Percentiles rank a stretch among this genome's conserved stretches.
Evolutionary conservation across 495 filamentous ascomycete species (phyloP).

Genomic region (Ascobolus immersus): DNA sequence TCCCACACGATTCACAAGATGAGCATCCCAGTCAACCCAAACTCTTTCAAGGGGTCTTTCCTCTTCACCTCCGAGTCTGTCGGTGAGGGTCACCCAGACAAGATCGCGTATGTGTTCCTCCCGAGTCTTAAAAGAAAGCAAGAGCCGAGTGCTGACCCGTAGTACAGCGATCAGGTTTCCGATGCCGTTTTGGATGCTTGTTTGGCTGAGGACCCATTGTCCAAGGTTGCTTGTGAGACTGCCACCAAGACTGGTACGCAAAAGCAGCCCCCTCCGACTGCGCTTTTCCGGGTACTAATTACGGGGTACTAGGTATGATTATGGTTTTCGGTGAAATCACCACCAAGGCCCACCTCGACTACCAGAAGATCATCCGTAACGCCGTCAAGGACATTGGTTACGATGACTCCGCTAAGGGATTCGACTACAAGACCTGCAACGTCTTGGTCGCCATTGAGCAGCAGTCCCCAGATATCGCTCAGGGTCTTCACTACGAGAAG

Average conservation of each 20-base stretch:
- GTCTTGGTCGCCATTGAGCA: conserved; percentile 96
- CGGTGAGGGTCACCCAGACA: conserved; percentile 92
- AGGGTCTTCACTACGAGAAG: conserved; percentile 90
- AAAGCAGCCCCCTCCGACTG: no score
- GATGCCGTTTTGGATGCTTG: conserved; percentile 98
- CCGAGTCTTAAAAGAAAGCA: no score
- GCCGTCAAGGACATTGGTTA: conserved; percentile 98
- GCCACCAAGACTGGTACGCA: conserved; percentile 98
- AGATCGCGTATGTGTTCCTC: conserved; percentile 51
- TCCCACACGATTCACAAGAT: no score
- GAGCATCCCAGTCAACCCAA: no score
- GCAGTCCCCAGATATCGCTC: conserved; percentile 95
- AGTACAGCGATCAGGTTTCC: conserved; percentile 66
- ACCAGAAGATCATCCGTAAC: conserved; percentile 87
- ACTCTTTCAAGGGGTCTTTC: conserved; percentile 56
- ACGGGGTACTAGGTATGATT: no score
- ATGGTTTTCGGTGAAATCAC: conserved; percentile 99
- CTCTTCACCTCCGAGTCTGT: conserved; percentile 99
- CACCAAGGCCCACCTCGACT: conserved; percentile 82
- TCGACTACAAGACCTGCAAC: conserved; percentile 99
- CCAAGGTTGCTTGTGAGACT: conserved; percentile 96
- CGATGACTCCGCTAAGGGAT: conserved; percentile 86
- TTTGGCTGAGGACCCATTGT: conserved; percentile 73
- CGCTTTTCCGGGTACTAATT: no score
- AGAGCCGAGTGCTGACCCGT: conserved; percentile 9